Evolutionary conservation across 768 basidiomycete genomes (phyloP), one percentile per base, ranked within the genome.

Genomic region (Sporobolomyces roseus): DNA sequence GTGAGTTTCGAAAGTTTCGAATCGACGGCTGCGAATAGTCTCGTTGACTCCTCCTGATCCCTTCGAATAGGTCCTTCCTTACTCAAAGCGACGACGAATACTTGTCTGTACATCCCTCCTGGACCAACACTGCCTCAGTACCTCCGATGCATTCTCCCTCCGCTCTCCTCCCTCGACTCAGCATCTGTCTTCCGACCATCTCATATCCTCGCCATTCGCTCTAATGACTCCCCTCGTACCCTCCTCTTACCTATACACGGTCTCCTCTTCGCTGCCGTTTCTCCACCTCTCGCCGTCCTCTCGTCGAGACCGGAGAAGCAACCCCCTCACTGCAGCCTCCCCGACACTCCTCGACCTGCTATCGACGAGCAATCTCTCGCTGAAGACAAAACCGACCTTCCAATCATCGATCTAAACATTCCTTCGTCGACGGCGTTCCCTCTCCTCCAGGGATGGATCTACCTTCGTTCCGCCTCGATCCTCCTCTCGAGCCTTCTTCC

Each of bases 391-490:
- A 14, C 16, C 14, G 21, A 59, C 33, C 77, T 91, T 7, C 89
- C 90, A 27, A 84, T 91, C 23, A 81, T 90, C 17, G 86, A 85
- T 3, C 78, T 91, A 73, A 81, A 84, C 48, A 81, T 91, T 17
- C 89, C 90, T 3, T 86, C 87, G 2, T 85, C 88, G 0, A 82
- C 83, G 3, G 84, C 88, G 0, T 90, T 90, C 79, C 79, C 84
- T 13, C 78, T 85, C 36, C 81, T 91, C 13, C 85, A 85, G 72
- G 77, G 81, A 0, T 90, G 83, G 80, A 81, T 91, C 71, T 89
- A 91, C 80, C 83, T 83, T 32, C 85, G 87, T 75, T 83, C 84
- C 69, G 80, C 86, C 3, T 60, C 58, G 8, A 19, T 60, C 17
- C 45, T 60, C 30, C 58, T 60, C 58, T 35, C 30, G 21, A 50